Base-by-base conservation (phyloP, 768 basidiomycete species). In the Lentinula guzmanii region DNA sequence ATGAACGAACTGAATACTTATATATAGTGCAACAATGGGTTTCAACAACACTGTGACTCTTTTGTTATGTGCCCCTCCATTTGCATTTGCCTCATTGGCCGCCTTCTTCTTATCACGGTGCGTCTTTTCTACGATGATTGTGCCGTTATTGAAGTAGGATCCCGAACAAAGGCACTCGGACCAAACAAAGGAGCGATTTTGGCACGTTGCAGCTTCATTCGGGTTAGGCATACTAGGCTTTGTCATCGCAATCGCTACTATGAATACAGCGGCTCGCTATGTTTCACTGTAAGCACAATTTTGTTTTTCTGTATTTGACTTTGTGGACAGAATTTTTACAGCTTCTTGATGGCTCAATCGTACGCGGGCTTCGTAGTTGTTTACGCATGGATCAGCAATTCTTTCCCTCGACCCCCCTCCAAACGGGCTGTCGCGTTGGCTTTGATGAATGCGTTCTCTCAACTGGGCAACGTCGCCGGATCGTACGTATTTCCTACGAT, bases 391-490 rank as follows among this genome's bases (percentile, higher is more conserved):
- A 74, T 78, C 60, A 77, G 75, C 69, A 79, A 78, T 64, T 76
- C 75, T 16, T 74, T 96, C 74, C 84, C 91, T 31, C 83, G 83
- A 18, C 89, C 93, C 28, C 80, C 91, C 5, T 85, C 90, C 43
- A 93, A 93, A 72, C 86, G 92, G 9, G 90, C 92, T 11, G 87
- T 93, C 18, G 86, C 90, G 6, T 78, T 95, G 62, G 92, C 90
- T 10, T 75, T 89, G 66, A 82, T 92, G 69, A 91, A 93, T 71
- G 85, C 87, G 31, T 89, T 90, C 72, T 86, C 87, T 34, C 87
- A 91, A 68, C 78, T 94, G 31, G 94, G 93, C 5, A 95, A 95
- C 72, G 79, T 95, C 60, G 79, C 87, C 16, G 92, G 93, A 64
- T 87, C 90, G 77, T 89, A 90, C 68, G 76, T 86, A 46, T 90